A percentile compares a stretch with the other conserved stretches of the same genome.
phyloP scores from a whole-genome alignment of 129 eudicot genomes.

The Flaveria bidentis region DNA sequence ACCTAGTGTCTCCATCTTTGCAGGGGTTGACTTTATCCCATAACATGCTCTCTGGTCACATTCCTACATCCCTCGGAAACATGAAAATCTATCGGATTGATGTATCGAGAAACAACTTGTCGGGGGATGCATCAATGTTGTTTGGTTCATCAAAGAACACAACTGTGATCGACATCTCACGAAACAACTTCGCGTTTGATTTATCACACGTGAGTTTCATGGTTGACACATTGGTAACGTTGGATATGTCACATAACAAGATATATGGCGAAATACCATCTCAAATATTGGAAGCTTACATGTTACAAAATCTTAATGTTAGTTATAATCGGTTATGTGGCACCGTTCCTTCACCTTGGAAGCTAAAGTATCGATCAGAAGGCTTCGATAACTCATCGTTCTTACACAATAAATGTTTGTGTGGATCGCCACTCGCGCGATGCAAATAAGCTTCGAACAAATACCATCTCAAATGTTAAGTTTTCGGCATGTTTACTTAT shows the following conservation, averaged over 20 bases:
- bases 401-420: slow-evolving; percentile 46
- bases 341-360: slow-evolving; percentile 50
- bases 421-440: slow-evolving; percentile 48
- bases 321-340: slow-evolving; percentile 49
- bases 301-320: slow-evolving; percentile 35
- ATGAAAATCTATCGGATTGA: slow-evolving; percentile 36
- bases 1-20: slow-evolving; percentile 19
- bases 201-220: slow-evolving; percentile 36
- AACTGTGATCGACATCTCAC: slow-evolving; percentile 33
- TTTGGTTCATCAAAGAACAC: slow-evolving; percentile 40
- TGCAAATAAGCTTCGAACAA: slow-evolving; percentile 31
- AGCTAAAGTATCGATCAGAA: slow-evolving; percentile 38
- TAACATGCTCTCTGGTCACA: slow-evolving; percentile 47
- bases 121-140: slow-evolving; percentile 56
- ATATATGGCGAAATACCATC: slow-evolving; percentile 47
- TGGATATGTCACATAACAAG: slow-evolving; percentile 47
- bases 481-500: too few species aligned
- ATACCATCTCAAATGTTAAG: neutral
- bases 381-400: slow-evolving; percentile 45
- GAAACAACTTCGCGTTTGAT: slow-evolving; percentile 47
- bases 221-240: slow-evolving; percentile 1
- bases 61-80: slow-evolving; percentile 52
- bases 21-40: slow-evolving; percentile 42
- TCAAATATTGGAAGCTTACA: slow-evolving; percentile 26
- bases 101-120: slow-evolving; percentile 52